Base-by-base conservation (phyloP, 2,329 filamentous ascomycete species). In the Talaromyces islandicus region DNA sequence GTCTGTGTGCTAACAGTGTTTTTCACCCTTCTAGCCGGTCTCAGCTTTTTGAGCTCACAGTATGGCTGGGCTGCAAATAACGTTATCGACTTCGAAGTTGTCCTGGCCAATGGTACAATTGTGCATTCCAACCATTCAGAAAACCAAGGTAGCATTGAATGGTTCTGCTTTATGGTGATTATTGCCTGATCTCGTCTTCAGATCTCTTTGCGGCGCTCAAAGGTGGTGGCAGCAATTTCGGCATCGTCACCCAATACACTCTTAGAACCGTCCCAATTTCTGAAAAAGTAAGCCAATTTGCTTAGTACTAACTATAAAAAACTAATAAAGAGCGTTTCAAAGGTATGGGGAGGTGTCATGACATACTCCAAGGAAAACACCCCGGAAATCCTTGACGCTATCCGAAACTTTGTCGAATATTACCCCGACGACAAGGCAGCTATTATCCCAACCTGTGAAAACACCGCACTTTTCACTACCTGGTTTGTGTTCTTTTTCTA, bases 401-500 rank as follows among this genome's bases (percentile, higher is more conserved):
- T 75, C 19, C 69, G 71, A 17, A 69, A 74, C 54, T 76, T 75
- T 55, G 68, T 67, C 7, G 70, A 73, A 51, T 65, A 86, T 69
- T 83, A 85, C 66, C 73, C 77, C 0, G 85, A 88, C 64, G 76
- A 81, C 61, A 86, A 85, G 68, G 85, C 84, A 0, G 83, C 79
- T 12, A 80, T 88, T 52, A 87, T 87, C 63, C 70, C 83, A 53
- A 87, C 83, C 0, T 77, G 79, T 2, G 78, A 84, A 65, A 74
- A 80, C 17, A 67, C 76, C 2, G 74, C 75, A 11, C 60, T 79
- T 0, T 64, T 84, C 53, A 77, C 85, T 62, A 74, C 81, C 21
- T 86, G 83, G 82, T 77, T 85, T 60, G 70, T 88, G 61, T 87
- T 87, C 70, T 68, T 85, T 38, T 87, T 85, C 73, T 88, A 87